These are phyloP conservation scores for Aspergillus proliferans DNA, from an alignment of 2,329 filamentous ascomycete species.

Conservation along the genomic window DNA sequence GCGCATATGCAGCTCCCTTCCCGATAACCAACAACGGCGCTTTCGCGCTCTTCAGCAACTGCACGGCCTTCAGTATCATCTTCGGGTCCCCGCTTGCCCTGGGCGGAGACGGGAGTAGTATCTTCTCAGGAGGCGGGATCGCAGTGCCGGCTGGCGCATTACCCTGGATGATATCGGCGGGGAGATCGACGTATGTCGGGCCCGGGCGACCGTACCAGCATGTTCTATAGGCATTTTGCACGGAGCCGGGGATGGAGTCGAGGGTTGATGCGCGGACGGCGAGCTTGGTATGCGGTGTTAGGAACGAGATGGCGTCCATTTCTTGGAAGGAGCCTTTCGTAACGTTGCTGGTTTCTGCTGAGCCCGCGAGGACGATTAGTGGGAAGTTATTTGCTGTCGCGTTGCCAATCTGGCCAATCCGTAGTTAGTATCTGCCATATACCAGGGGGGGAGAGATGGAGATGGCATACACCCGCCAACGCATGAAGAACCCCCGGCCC, in stretches of 20 bases:
- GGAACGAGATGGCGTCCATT: conserved; percentile 48
- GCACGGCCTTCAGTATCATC: conserved; percentile 36
- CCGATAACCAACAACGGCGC: conserved; percentile 50
- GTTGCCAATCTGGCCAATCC: conserved; percentile 39
- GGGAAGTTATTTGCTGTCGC: conserved; percentile 51
- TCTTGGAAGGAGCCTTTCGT: conserved; percentile 54
- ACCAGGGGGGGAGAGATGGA: not conserved
- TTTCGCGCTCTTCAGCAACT: conserved; percentile 43
- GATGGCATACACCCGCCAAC: conserved; percentile 46
- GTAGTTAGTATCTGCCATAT: conserved; percentile 2
- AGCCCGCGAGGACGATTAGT: conserved; percentile 49
- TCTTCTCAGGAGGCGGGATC: conserved; percentile 22
- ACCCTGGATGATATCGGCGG: conserved; percentile 50
- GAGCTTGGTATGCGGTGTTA: conserved; percentile 50
- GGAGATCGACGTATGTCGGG: conserved; percentile 50
- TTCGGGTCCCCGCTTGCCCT: conserved; percentile 41
- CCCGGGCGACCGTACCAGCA: conserved; percentile 52
- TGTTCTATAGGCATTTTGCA: conserved; percentile 48
- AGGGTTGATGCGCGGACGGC: conserved; percentile 42
- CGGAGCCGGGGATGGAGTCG: conserved; percentile 42
- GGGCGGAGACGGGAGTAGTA: conserved; percentile 34
- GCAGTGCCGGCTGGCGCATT: conserved; percentile 14
- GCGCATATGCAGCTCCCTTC: conserved; percentile 51
- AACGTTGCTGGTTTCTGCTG: conserved; percentile 46
- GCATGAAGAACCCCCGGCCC: conserved; percentile 55